Evolutionary conservation across 1,284 basidiomycete genomes (phyloP).

Genomic region (Cryptococcus wingfieldii): DNA sequence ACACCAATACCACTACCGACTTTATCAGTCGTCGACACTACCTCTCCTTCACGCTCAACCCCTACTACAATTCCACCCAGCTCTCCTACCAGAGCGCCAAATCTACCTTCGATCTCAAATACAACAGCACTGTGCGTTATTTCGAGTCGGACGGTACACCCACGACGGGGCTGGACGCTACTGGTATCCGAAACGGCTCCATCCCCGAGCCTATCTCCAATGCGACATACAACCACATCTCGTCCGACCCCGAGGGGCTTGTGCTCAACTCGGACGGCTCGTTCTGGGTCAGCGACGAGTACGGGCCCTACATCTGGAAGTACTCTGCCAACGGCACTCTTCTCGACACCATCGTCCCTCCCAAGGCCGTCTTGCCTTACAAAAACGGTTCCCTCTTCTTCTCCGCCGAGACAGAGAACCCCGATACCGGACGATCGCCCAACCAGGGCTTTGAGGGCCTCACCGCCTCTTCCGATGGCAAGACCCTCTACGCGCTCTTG

Average conservation of each 20-base stretch:
- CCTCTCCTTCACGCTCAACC: constrained; percentile 59
- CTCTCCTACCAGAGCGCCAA: constrained; percentile 57
- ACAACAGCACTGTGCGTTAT: constrained; percentile 57
- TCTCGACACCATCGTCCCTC: constrained; percentile 60
- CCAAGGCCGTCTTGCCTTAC: constrained; percentile 56
- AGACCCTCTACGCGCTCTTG: constrained; percentile 39
- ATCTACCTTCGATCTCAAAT: constrained; percentile 55
- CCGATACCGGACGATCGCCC: constrained; percentile 54
- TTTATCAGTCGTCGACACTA: constrained; percentile 59
- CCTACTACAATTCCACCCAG: constrained; percentile 55
- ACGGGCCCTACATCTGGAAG: constrained; percentile 64
- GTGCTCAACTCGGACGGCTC: constrained; percentile 60
- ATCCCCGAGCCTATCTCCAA: constrained; percentile 25
- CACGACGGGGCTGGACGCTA: constrained; percentile 63
- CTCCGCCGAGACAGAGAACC: constrained; percentile 41
- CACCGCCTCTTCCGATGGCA: constrained; percentile 32
- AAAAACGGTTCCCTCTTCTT: constrained; percentile 57
- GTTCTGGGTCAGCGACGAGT: constrained; percentile 64
- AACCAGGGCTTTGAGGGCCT: constrained; percentile 54
- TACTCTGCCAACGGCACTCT: constrained; percentile 54
- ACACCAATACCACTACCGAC: constrained; percentile 53
- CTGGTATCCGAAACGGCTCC: constrained; percentile 48
- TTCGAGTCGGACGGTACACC: constrained; percentile 53
- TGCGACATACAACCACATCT: constrained; percentile 52
- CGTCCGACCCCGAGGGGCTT: constrained; percentile 61